Base-by-base conservation (phyloP, 805 yeast genomes). In the Spathaspora passalidarum region DNA sequence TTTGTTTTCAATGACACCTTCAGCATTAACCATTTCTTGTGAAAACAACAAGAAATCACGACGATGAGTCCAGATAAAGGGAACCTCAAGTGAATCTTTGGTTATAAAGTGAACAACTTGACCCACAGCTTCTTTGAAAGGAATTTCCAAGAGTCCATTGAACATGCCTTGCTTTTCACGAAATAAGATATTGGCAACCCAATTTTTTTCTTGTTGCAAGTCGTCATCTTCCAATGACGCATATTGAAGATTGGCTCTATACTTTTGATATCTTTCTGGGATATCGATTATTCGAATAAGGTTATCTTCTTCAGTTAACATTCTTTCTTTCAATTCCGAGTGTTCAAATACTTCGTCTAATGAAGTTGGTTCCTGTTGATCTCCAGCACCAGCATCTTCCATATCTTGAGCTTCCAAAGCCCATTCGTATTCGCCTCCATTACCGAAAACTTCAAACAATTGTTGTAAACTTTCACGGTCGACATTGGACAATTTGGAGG, bases 351-450 rank as follows among this genome's bases (percentile, higher is more conserved):
- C 96, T 59, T 94, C 96, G 53, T 86, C 84, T 52, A 94, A 74
- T 10, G 86, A 81, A 2, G 78, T 73, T 22, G 81, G 75, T 38
- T 72, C 82, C n/a, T 71, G 70, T 40, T 73, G 77, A n/a, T 80
- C 82, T 32, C 66, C 72, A 47, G 69, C 64, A 26, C 80, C 81
- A 21, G 69, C 80, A 42, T 78, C 84, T 54, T 79, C 84, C 46
- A 73, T 76, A 50, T 79, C 82, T 67, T 91, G 97, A 22, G 88
- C 94, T 59, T 89, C 97, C 45, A 94, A 73, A 10, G 99, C 99
- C 98, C 99, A 94, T 47, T 88, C 97, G 65, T 94, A 94, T 60
- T 92, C 97, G 52, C 84, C 90, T 43, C 99, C 99, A 63, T 90
- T 95, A 53, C 99, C 99, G 62, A 94, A 94, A 11, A 94, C 88